A percentile compares a stretch with the other conserved stretches of the same genome.
These are phyloP conservation scores for Coemansia sp. DNA, from an alignment of 192 early-diverging fungal species.

Conservation along the genomic window DNA sequence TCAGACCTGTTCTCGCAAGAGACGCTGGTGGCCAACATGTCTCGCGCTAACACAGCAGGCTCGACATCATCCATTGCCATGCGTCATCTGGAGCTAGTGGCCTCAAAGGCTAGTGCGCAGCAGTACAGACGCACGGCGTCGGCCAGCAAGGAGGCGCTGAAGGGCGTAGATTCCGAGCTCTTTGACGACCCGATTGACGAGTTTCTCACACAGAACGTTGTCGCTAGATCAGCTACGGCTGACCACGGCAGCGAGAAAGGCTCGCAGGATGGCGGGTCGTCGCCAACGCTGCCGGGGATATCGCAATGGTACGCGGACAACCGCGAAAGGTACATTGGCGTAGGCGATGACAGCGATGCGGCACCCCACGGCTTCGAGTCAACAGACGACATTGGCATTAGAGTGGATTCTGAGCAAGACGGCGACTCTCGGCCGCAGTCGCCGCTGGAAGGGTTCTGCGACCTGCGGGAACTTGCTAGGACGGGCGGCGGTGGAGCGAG, in stretches of 20 bases:
- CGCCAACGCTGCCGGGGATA: constrained; percentile 6
- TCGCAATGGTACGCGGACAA: constrained; percentile 52
- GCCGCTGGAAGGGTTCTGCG: constrained; percentile 54
- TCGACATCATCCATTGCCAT: constrained; percentile 8
- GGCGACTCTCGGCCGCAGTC: constrained; percentile 14
- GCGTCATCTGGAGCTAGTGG: background rate
- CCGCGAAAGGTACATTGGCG: background rate
- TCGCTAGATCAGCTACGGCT: background rate
- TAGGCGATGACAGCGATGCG: constrained; percentile 3
- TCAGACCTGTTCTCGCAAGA: constrained; percentile 1
- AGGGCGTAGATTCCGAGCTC: constrained; percentile 16
- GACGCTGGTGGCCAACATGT: background rate
- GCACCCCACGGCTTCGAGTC: background rate
- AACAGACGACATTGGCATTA: background rate
- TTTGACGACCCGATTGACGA: constrained; percentile 48
- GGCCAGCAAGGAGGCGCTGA: background rate
- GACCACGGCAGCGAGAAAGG: background rate
- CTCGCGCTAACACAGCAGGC: background rate
- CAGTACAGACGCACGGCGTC: background rate
- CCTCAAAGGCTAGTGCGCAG: background rate
- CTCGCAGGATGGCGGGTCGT: background rate
- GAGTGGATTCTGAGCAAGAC: too few species aligned
- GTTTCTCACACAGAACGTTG: constrained; percentile 21
- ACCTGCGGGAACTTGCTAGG: constrained; percentile 14
- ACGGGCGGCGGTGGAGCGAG: constrained; percentile 9